These are phyloP conservation scores for Prunus yedoensis DNA, from an alignment of 331 rosid species.

Conservation along the genomic window DNA sequence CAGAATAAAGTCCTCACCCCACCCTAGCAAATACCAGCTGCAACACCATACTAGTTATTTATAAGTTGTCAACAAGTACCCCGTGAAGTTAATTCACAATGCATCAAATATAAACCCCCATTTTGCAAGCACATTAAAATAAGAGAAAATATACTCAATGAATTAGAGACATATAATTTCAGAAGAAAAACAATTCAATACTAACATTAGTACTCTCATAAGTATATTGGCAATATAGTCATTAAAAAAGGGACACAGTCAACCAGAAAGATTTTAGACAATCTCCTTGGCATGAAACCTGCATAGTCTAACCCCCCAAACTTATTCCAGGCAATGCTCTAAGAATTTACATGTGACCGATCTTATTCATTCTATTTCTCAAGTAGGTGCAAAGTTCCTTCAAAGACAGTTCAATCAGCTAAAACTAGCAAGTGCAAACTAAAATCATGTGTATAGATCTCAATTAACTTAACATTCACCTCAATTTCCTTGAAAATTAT, in stretches of 20 bases:
- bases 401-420: not conserved
- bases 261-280: not conserved
- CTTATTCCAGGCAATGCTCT: not conserved
- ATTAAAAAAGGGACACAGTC: not conserved
- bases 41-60: constrained; percentile 22
- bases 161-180: not conserved
- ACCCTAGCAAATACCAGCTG: constrained; percentile 13
- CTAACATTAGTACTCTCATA: not conserved
- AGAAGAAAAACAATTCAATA: not conserved
- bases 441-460: not conserved
- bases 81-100: not conserved
- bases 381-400: not conserved
- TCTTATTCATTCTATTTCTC: not conserved
- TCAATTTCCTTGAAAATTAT: not conserved
- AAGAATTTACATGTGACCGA: not conserved
- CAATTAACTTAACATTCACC: not conserved
- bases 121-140: not conserved
- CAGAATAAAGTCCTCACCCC: constrained; percentile 51
- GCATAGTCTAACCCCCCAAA: not conserved
- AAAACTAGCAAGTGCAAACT: not conserved
- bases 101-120: not conserved
- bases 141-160: not conserved
- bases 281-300: not conserved
- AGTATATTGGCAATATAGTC: not conserved
- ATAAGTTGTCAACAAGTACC: not conserved